phyloP scores from a whole-genome alignment of 305 asterid genomes.

The Solanum hybrid region DNA sequence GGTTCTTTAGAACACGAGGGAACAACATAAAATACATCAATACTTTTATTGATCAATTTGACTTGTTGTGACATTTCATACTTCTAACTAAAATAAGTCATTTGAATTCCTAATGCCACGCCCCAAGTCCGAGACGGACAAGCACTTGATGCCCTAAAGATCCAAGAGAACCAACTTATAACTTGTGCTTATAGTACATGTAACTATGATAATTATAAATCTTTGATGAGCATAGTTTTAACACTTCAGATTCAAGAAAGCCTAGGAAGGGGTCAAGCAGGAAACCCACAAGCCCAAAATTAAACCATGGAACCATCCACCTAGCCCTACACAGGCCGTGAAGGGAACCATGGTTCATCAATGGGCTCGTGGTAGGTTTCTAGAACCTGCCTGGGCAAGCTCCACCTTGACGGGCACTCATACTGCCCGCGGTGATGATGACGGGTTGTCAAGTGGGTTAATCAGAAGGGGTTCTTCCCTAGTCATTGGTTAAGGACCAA shows the following conservation, averaged over 20 bases:
- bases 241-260: background rate
- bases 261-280: background rate
- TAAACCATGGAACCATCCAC: background rate
- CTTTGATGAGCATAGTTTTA: background rate
- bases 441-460: background rate
- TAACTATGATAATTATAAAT: background rate
- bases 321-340: background rate
- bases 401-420: background rate
- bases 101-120: background rate
- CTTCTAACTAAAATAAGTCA: background rate
- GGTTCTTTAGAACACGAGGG: background rate
- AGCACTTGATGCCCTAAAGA: background rate
- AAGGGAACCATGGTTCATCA: background rate
- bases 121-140: background rate
- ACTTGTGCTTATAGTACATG: background rate
- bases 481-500: background rate
- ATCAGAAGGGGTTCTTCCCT: background rate
- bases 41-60: background rate
- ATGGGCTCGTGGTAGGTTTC: background rate
- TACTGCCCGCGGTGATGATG: background rate
- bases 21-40: background rate
- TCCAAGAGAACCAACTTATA: background rate
- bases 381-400: background rate
- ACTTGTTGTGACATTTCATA: background rate
- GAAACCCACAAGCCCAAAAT: background rate